Base-by-base conservation (phyloP, 192 early-diverging fungal genomes). In the Mortierella hygrophila region DNA sequence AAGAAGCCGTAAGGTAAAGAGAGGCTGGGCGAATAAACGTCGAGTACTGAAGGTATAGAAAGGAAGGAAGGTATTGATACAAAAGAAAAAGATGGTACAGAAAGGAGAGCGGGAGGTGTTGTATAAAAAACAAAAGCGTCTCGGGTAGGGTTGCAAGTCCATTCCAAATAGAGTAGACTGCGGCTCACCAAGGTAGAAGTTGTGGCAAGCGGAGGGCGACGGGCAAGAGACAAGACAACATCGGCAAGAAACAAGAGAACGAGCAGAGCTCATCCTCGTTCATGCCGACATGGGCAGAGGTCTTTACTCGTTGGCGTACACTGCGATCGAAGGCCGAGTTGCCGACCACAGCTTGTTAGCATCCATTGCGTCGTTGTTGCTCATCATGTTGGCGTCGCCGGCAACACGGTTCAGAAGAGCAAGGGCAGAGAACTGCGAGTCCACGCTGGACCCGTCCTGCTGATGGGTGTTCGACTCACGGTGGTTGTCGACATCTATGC, bases 321-420 rank as follows among this genome's bases (percentile, higher is more conserved):
- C 76, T n/a, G 84, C 75, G 32, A 81, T 69, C 41, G 78, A 81
- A 42, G 23, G 40, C 32, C 75, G 40, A 54, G 21, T 47, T 1
- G 78, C n/a, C 13, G 73, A 76, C 84, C 84, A 86, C 55, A 85
- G 63, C 57, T 85, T 85, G 78, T 29, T 69, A 21, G 76, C 78
- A n/a, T 74, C 42, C 60, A 65, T 65, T 1, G 74, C 37, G 3
- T 79, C 78, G 55, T 55, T 74, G 57, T 55, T 74, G 57, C 73
- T 49, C 6, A 38, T 38, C 72, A 82, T 16, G 55, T 29, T 77
- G 29, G 54, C 70, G 47, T 54, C 52, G 2, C 70, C 68, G 38
- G 40, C 68, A 23, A 44, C 74, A 16, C 29, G 46, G 18, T 52
- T 40, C 29, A 65, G 10, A n/a, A 71, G 46, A 70, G 65, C 68